Evolutionary conservation across 2,329 filamentous ascomycete species (phyloP), one percentile per base, ranked within the genome.

Genomic region (Aspergillus transmontanensis): DNA sequence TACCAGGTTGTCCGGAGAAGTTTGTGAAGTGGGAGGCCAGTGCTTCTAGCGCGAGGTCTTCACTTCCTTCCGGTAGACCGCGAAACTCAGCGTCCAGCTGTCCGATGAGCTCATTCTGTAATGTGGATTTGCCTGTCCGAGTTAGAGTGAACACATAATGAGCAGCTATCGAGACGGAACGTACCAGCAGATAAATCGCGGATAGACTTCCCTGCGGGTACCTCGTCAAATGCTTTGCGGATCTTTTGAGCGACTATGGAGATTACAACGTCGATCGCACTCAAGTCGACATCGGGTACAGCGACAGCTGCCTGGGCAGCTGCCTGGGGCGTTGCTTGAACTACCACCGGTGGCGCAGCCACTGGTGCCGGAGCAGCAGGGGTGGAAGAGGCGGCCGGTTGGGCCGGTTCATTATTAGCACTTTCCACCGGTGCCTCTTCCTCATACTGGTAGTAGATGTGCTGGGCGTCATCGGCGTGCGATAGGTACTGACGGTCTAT

Each of bases 41-140:
- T 99, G 95, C 78, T 98, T 95, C 53, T 99, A 85, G 66, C 39
- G 95, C 94, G 51, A 91, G 96, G 79, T 99, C 95, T 86, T 99
- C 95, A 58, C 95, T 94, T 84, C 98, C 98, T 78, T 99, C 95
- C 60, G 95, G 95, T 16, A 95, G 97, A 14, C 94, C 97, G 64
- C 95, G 95, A 73, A 99, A 99, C 81, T 99, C 95, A 79, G 98
- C 99, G 77, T 94, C 94, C 67, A 99, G 83, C 77, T 99, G 95
- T 82, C 95, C 95, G 34, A 99, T 88, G 69, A 99, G 98, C 80
- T 99, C 95, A 79, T 99, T 99, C 78, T 99, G 95, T 28, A 99
- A 88, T 10, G 95, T 99, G 4, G 95, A 98, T 85, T 99, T 99
- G 75, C 94, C 94, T 97, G 72, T 56, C 1, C 7, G 1, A 4